Evolutionary conservation across 2,329 filamentous ascomycete species (phyloP).

Genomic region (Cryphonectria japonica): DNA sequence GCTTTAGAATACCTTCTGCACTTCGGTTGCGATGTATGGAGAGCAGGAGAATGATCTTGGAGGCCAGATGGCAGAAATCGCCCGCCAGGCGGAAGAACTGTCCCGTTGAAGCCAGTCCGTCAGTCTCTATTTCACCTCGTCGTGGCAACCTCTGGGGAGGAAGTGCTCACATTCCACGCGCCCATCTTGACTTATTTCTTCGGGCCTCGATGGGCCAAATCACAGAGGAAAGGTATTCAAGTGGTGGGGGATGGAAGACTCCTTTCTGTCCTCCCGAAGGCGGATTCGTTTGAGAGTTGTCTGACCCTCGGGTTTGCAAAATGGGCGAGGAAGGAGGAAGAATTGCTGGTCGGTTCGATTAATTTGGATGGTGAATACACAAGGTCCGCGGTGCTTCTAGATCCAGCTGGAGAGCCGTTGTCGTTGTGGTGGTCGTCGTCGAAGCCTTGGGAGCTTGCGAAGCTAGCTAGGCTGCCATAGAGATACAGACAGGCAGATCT

Average conservation of each 20-base stretch:
- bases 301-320: background rate
- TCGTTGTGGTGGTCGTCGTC: background rate
- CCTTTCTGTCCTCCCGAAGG: conserved; percentile 5
- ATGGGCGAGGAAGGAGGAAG: background rate
- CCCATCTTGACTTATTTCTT: conserved; percentile 19
- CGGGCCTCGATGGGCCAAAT: background rate
- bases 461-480: conserved; percentile 17
- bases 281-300: conserved; percentile 1
- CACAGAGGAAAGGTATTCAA: background rate
- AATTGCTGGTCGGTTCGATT: background rate
- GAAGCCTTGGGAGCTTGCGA: conserved; percentile 16
- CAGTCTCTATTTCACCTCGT: background rate
- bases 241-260: background rate
- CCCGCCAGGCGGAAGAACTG: conserved; percentile 75
- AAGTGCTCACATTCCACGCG: conserved; percentile 33
- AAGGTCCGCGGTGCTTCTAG: background rate
- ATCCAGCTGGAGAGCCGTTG: conserved; percentile 1
- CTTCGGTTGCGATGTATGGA: conserved; percentile 87
- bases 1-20: conserved; percentile 67
- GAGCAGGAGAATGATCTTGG: conserved; percentile 89
- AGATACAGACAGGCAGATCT: background rate
- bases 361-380: background rate
- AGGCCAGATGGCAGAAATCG: conserved; percentile 82
- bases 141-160: too few relatives aligned
- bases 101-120: background rate